These are phyloP conservation scores for Gautieria morchelliformis DNA, from an alignment of 768 basidiomycete genomes.

Conservation along the genomic window DNA sequence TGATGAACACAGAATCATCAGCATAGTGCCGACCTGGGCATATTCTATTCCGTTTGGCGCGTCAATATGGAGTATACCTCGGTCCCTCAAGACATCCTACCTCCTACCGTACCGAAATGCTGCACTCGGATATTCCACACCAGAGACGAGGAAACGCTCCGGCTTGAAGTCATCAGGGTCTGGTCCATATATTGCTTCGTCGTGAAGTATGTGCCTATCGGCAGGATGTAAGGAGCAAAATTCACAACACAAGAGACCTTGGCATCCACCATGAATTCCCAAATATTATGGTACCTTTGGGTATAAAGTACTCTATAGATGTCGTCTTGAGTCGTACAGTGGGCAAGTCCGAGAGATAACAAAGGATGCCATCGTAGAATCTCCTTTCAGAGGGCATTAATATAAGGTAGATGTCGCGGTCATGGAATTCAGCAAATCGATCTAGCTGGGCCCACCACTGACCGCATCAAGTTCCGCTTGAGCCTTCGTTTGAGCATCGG, in stretches of 20 bases:
- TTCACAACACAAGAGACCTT: slow-evolving; percentile 9
- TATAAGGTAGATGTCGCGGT: too few species aligned
- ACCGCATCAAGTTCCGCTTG: too few species aligned
- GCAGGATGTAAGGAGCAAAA: not conserved
- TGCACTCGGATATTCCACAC: not conserved
- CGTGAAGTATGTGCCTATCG: not conserved
- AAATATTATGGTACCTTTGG: slow-evolving; percentile 21
- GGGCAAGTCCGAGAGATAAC: too few species aligned
- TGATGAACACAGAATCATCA: slow-evolving; percentile 37
- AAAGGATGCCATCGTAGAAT: too few species aligned
- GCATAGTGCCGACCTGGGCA: slow-evolving; percentile 45
- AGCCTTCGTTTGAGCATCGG: too few species aligned
- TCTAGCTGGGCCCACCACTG: too few species aligned
- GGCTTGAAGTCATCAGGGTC: slow-evolving; percentile 4
- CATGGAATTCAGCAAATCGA: too few species aligned
- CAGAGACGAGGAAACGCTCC: slow-evolving; percentile 6
- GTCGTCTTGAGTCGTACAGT: slow-evolving; percentile 16
- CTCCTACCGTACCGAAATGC: not conserved
- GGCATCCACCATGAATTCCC: slow-evolving; percentile 18
- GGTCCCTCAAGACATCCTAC: not conserved
- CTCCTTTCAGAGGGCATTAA: too few species aligned
- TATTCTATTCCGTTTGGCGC: slow-evolving; percentile 17
- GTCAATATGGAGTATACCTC: too few species aligned
- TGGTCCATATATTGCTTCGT: slow-evolving; percentile 18
- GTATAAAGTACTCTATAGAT: slow-evolving; percentile 22